phyloP scores from a whole-genome alignment of 306 rosid species.

The Prunus mira region DNA sequence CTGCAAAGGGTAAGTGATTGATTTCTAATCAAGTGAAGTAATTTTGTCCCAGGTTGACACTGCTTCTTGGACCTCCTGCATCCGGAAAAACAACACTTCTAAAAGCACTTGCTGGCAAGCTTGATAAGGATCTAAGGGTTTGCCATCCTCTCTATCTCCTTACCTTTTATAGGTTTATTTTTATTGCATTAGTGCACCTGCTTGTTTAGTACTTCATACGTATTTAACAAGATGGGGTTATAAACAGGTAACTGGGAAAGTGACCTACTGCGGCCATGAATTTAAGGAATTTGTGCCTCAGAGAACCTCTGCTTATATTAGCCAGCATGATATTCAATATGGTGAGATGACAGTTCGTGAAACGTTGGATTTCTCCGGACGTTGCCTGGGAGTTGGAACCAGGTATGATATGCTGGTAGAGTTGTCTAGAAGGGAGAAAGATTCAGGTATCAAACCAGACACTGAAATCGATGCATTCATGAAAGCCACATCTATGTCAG shows the following conservation, averaged over 20 bases:
- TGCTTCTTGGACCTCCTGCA: slow-evolving; percentile 41
- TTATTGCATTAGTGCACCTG: background rate
- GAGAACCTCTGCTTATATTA: slow-evolving; percentile 85
- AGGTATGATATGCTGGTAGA: slow-evolving; percentile 58
- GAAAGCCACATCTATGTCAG: slow-evolving; percentile 61
- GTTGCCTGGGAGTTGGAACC: slow-evolving; percentile 67
- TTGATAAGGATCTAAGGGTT: slow-evolving; percentile 30
- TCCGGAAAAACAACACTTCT: slow-evolving; percentile 39
- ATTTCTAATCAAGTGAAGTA: background rate
- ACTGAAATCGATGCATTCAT: slow-evolving; percentile 65
- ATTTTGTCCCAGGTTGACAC: slow-evolving; percentile 26
- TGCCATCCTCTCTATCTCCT: background rate
- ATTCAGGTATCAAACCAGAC: slow-evolving; percentile 63
- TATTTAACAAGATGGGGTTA: slow-evolving; percentile 6
- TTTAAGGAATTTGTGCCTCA: slow-evolving; percentile 80
- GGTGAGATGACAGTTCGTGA: slow-evolving; percentile 82
- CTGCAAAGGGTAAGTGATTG: background rate
- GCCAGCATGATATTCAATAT: slow-evolving; percentile 79
- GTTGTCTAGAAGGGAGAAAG: slow-evolving; percentile 54
- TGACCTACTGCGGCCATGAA: slow-evolving; percentile 86
- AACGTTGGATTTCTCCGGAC: slow-evolving; percentile 63
- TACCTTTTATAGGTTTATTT: background rate
- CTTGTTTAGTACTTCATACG: background rate
- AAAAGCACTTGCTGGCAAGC: slow-evolving; percentile 35
- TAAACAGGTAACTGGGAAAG: slow-evolving; percentile 61